Evolutionary conservation across 176 grass and related monocot species (phyloP).

Genomic region (Cenchrus americanus): DNA sequence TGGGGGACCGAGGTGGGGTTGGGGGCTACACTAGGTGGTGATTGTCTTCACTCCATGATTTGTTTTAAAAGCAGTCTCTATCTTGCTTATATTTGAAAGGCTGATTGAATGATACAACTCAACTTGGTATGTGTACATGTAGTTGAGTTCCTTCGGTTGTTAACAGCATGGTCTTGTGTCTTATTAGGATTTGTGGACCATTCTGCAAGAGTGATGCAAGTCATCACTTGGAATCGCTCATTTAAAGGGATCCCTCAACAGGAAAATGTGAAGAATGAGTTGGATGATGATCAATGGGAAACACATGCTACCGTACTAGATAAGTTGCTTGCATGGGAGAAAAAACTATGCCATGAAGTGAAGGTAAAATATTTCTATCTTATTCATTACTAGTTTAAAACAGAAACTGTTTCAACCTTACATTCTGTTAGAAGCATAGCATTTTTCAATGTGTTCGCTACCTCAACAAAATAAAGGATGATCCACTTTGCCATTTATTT

Average conservation of each 20-base stretch:
- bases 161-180: slow-evolving; percentile 21
- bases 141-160: slow-evolving; percentile 2
- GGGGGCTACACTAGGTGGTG: slow-evolving; percentile 17
- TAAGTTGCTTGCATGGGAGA: slow-evolving; percentile 96
- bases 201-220: slow-evolving; percentile 88
- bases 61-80: slow-evolving; percentile 38
- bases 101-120: not conserved
- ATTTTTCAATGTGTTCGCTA: slow-evolving; percentile 2
- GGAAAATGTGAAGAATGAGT: slow-evolving; percentile 56
- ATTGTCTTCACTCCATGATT: slow-evolving; percentile 34
- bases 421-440: not conserved
- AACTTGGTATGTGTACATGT: not conserved
- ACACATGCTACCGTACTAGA: slow-evolving; percentile 83
- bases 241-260: slow-evolving; percentile 63
- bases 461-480: not conserved
- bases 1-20: too few relatives aligned
- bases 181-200: slow-evolving; percentile 83
- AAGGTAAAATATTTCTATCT: slow-evolving; percentile 58
- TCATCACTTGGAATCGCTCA: slow-evolving; percentile 94
- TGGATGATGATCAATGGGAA: slow-evolving; percentile 74
- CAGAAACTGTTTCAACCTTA: not conserved
- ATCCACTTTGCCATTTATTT: not conserved
- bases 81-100: slow-evolving; percentile 19
- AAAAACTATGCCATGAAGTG: slow-evolving; percentile 91
- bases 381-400: slow-evolving; percentile 10